Conservation (phyloP, 2,329 filamentous ascomycete genomes). For the Cercospora sp. region DNA sequence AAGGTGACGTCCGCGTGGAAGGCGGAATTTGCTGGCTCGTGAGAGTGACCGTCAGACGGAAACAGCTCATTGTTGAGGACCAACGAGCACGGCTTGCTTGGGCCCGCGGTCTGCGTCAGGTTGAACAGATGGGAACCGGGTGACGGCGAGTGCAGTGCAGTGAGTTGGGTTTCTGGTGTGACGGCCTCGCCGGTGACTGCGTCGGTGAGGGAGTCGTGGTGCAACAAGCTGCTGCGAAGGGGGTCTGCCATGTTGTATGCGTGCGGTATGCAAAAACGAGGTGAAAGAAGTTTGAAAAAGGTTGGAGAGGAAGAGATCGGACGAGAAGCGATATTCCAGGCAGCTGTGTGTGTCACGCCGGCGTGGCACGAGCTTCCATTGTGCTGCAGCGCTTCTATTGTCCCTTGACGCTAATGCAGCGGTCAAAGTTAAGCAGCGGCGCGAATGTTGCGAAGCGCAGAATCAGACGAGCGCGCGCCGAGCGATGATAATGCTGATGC, state of each 20-base stretch:
- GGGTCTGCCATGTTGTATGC: conserved; percentile 15
- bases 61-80: neutral
- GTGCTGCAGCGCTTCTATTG: neutral
- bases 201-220: conserved; percentile 16
- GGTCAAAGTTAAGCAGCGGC: neutral
- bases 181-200: conserved; percentile 13
- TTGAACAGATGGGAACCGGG: conserved; percentile 1
- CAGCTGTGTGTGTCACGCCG: neutral
- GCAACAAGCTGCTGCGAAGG: conserved; percentile 10
- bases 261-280: neutral
- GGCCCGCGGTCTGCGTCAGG: conserved; percentile 10
- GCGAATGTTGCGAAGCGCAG: neutral
- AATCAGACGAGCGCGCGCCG: neutral
- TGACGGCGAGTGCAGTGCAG: conserved; percentile 14
- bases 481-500: neutral
- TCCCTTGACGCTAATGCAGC: neutral
- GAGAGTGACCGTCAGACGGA: neutral
- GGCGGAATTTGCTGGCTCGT: neutral
- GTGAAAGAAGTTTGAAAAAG: neutral
- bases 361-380: neutral
- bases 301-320: neutral
- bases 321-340: neutral
- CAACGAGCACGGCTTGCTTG: conserved; percentile 12
- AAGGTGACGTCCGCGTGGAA: conserved; percentile 4
- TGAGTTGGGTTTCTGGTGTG: conserved; percentile 17